Conservation (phyloP, 2,329 filamentous ascomycete genomes). For the Xylaria sp. region DNA sequence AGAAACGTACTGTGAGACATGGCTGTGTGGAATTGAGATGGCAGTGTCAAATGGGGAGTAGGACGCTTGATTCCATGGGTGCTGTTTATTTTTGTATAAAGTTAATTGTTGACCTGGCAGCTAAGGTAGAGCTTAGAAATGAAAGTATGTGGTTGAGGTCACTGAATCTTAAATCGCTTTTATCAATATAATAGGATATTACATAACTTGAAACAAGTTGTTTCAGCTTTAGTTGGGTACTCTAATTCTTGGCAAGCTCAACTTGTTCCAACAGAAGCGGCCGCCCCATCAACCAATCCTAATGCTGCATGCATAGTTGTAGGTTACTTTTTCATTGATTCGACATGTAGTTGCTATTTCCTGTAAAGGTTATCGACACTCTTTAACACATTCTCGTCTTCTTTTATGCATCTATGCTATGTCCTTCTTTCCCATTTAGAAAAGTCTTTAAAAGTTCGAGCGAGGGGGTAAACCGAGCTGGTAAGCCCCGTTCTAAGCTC, state of each 20-base stretch:
- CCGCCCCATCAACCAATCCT: conserved; percentile 13
- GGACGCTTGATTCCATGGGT: neutral
- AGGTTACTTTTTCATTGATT: neutral
- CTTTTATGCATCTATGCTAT: conserved; percentile 29
- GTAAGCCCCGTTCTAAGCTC: conserved; percentile 35
- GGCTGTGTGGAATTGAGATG: conserved; percentile 2
- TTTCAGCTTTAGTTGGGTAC: no score
- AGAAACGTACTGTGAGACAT: conserved; percentile 60
- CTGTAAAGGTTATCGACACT: neutral
- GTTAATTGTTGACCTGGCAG: neutral
- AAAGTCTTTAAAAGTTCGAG: neutral
- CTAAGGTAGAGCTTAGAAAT: neutral
- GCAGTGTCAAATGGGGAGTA: neutral
- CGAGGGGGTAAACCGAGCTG: no score
- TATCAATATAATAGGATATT: no score
- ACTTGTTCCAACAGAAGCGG: neutral
- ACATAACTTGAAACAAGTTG: no score
- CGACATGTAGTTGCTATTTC: conserved; percentile 18
- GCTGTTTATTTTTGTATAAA: neutral
- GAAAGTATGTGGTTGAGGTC: neutral
- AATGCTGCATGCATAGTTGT: neutral
- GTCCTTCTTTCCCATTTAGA: conserved; percentile 25
- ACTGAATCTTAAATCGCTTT: neutral
- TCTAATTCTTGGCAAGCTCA: conserved; percentile 2
- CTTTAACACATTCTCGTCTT: neutral